Conservation (phyloP, 495 filamentous ascomycete species). For the Cryomyces antarcticus region DNA sequence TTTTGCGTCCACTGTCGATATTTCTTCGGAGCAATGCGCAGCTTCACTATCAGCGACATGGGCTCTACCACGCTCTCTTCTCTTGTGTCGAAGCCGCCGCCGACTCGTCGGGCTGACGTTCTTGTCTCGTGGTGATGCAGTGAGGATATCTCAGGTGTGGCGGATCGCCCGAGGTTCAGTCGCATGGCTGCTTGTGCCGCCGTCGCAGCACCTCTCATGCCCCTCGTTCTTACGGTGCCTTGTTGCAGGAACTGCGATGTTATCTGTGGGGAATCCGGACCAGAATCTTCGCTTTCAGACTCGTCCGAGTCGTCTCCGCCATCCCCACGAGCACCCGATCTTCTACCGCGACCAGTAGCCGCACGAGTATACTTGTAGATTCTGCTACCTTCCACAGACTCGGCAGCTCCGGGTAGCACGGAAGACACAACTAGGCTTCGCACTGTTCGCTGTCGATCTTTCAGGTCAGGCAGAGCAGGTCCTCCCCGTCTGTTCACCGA, state of each 20-base stretch:
- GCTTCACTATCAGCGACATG: conserved; percentile 44
- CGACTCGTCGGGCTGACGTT: conserved; percentile 38
- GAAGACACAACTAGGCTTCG: conserved; percentile 78
- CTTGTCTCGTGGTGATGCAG: conserved; percentile 55
- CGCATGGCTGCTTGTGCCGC: conserved; percentile 56
- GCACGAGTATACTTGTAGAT: conserved; percentile 53
- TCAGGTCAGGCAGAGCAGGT: conserved; percentile 85
- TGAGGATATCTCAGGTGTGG: conserved; percentile 53
- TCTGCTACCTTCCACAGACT: conserved; percentile 61
- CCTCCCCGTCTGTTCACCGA: conserved; percentile 87
- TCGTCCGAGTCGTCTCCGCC: conserved; percentile 71
- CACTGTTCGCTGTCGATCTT: conserved; percentile 81
- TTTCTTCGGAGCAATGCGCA: conserved; percentile 45
- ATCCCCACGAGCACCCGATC: conserved; percentile 29
- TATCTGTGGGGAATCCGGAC: conserved; percentile 59
- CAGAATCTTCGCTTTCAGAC: conserved; percentile 71
- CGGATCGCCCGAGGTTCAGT: conserved; percentile 64
- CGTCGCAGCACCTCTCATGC: conserved; percentile 65
- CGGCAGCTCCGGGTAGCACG: conserved; percentile 70
- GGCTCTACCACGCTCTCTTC: conserved; percentile 55
- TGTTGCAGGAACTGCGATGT: conserved; percentile 35
- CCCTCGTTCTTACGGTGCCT: conserved; percentile 69
- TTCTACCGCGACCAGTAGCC: conserved; percentile 33
- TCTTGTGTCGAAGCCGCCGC: conserved; percentile 33
- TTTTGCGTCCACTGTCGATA: conserved; percentile 39